phyloP scores from a whole-genome alignment of 1,284 basidiomycete genomes.

The Salmacisia buchloeana region DNA sequence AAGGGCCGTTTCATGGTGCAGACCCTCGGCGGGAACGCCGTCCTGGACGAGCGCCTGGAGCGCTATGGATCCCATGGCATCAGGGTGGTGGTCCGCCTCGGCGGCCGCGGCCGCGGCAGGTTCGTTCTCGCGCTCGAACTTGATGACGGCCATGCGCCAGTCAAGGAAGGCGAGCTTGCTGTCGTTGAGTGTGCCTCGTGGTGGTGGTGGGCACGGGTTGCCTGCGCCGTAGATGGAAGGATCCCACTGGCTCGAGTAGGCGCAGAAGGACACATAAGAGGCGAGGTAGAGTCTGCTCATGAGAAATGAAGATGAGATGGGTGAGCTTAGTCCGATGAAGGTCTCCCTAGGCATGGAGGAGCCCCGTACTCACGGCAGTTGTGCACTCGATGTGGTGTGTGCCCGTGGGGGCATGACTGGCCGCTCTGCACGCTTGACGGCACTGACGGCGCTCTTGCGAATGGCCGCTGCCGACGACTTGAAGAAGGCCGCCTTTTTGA shows the following conservation, averaged over 20 bases:
- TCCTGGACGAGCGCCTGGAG: not conserved
- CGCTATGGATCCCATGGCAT: not conserved
- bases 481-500: slow-evolving; percentile 6
- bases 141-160: slow-evolving; percentile 4
- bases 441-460: not conserved
- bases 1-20: not conserved
- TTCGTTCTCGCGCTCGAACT: slow-evolving; percentile 1
- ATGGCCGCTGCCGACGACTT: not conserved
- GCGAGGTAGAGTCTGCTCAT: not conserved
- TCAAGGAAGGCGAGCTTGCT: slow-evolving; percentile 8
- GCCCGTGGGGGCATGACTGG: not conserved
- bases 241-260: slow-evolving; percentile 1
- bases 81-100: not conserved
- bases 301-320: not conserved
- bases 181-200: slow-evolving; percentile 3
- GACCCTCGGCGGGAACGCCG: not conserved
- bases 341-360: no score
- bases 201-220: not conserved
- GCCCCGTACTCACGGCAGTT: slow-evolving; percentile 1
- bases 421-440: not conserved
- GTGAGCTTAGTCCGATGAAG: no score
- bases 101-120: not conserved
- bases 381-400: not conserved
- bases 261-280: slow-evolving; percentile 2
- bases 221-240: slow-evolving; percentile 4